phyloP scores from a whole-genome alignment of 2,329 filamentous ascomycete species.

The Microcyclospora tardicrescens region DNA sequence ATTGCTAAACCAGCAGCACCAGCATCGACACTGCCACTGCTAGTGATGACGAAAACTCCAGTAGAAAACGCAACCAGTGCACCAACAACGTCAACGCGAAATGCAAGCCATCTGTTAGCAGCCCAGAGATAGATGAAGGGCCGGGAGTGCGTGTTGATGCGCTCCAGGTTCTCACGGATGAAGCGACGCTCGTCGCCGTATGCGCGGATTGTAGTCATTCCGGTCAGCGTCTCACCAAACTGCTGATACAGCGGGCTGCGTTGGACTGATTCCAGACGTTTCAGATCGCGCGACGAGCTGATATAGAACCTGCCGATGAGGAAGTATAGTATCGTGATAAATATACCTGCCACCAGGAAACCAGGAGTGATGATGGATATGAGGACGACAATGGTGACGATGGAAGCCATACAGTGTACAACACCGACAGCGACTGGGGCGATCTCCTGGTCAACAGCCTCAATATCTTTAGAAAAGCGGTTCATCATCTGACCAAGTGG shows the following conservation, averaged over 20 bases:
- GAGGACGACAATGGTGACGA: constrained; percentile 74
- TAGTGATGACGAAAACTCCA: constrained; percentile 77
- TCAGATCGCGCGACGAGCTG: constrained; percentile 83
- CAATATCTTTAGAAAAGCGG: constrained; percentile 93
- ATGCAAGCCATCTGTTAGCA: constrained; percentile 89
- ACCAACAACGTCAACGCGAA: constrained; percentile 80
- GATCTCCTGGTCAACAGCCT: constrained; percentile 90
- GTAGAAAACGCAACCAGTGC: constrained; percentile 89
- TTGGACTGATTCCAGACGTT: constrained; percentile 86
- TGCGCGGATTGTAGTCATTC: constrained; percentile 91
- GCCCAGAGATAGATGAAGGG: constrained; percentile 97
- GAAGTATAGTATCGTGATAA: constrained; percentile 75
- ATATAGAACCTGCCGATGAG: constrained; percentile 80
- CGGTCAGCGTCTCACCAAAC: constrained; percentile 87
- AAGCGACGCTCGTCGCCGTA: constrained; percentile 92
- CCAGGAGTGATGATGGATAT: constrained; percentile 82
- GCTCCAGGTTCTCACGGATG: constrained; percentile 74
- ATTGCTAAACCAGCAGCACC: constrained; percentile 87
- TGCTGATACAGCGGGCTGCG: constrained; percentile 94
- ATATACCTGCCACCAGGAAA: constrained; percentile 74
- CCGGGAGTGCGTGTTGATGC: constrained; percentile 80
- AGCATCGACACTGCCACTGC: constrained; percentile 70
- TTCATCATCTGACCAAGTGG: constrained; percentile 96
- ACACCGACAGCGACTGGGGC: constrained; percentile 77
- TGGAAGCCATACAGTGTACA: constrained; percentile 51